Conservation (phyloP, 352 stramenopile species). For the Phytophthora agathidicida region DNA sequence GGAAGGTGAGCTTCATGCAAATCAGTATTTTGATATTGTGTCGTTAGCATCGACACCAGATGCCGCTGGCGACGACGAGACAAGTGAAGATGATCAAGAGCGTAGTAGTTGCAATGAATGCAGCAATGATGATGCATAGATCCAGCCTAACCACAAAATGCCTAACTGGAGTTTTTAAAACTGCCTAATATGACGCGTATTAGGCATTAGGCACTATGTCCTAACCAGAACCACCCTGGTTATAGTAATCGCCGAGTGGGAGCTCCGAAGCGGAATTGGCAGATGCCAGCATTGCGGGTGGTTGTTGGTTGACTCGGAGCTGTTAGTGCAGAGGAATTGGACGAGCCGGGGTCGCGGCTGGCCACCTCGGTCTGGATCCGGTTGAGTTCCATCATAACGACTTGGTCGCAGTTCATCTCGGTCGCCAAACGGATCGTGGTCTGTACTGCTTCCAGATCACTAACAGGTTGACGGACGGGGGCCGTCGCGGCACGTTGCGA, state of each 20-base stretch:
- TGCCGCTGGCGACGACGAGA: too few relatives aligned
- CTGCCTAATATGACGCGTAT: too few relatives aligned
- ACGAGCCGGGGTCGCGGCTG: slow-evolving; percentile 23
- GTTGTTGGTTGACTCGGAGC: background rate
- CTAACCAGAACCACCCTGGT: too few relatives aligned
- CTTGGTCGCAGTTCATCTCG: slow-evolving; percentile 69
- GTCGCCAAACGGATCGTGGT: slow-evolving; percentile 64
- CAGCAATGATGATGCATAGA: too few relatives aligned
- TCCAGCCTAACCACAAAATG: too few relatives aligned
- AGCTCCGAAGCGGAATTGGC: slow-evolving; percentile 59
- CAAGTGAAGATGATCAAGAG: too few relatives aligned
- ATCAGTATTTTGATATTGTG: too few relatives aligned
- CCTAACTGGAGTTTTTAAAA: too few relatives aligned
- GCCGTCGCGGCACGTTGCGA: slow-evolving; percentile 33
- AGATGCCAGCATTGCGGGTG: slow-evolving; percentile 46
- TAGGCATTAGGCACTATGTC: too few relatives aligned
- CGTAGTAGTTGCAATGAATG: too few relatives aligned
- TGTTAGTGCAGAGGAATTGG: slow-evolving; percentile 9
- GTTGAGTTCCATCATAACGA: slow-evolving; percentile 61
- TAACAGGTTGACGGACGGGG: slow-evolving; percentile 28
- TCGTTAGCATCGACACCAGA: too few relatives aligned
- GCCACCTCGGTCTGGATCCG: slow-evolving; percentile 55
- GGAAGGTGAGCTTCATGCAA: too few relatives aligned
- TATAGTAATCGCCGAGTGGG: slow-evolving; percentile 42
- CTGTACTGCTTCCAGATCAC: slow-evolving; percentile 64